Conservation (phyloP, 495 filamentous ascomycete species). For the Xylaria cubensis region DNA sequence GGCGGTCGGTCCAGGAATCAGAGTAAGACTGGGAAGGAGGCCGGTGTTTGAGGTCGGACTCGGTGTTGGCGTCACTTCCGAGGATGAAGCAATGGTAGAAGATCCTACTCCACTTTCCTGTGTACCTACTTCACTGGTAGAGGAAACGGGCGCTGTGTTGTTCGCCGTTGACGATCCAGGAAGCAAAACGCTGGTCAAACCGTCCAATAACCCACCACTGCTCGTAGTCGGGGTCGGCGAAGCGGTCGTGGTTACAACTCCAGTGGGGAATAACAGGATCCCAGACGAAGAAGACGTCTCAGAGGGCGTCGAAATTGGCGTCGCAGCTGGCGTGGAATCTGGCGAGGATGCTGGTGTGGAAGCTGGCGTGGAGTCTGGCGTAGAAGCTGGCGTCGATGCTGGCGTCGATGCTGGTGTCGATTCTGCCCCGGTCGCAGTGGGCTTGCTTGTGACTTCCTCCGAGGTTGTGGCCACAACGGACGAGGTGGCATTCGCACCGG, state of each 20-base stretch:
- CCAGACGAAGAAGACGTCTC: slow-evolving; percentile 36
- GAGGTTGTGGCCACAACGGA: slow-evolving; percentile 21
- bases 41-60: slow-evolving; percentile 12
- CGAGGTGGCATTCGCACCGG: slow-evolving; percentile 23
- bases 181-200: slow-evolving; percentile 19
- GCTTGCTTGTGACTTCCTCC: slow-evolving; percentile 27
- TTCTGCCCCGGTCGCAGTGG: slow-evolving; percentile 27
- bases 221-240: slow-evolving; percentile 24
- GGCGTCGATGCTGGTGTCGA: slow-evolving; percentile 19
- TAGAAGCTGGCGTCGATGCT: slow-evolving; percentile 26
- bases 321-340: slow-evolving; percentile 22
- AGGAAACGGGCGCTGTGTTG: neutral
- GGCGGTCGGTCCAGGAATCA: neutral
- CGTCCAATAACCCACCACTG: slow-evolving; percentile 18
- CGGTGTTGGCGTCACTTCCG: slow-evolving; percentile 4
- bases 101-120: slow-evolving; percentile 5
- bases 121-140: neutral
- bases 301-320: slow-evolving; percentile 25
- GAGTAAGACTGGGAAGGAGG: neutral
- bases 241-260: slow-evolving; percentile 40
- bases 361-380: slow-evolving; percentile 10
- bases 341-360: slow-evolving; percentile 28
- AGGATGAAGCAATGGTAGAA: neutral
- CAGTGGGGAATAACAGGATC: slow-evolving; percentile 44
- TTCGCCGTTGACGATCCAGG: slow-evolving; percentile 1